Percentiles rank a stretch among this genome's conserved stretches.
Conservation (phyloP, 1,284 basidiomycete genomes). For the Cutaneotrichosporon sp. region DNA sequence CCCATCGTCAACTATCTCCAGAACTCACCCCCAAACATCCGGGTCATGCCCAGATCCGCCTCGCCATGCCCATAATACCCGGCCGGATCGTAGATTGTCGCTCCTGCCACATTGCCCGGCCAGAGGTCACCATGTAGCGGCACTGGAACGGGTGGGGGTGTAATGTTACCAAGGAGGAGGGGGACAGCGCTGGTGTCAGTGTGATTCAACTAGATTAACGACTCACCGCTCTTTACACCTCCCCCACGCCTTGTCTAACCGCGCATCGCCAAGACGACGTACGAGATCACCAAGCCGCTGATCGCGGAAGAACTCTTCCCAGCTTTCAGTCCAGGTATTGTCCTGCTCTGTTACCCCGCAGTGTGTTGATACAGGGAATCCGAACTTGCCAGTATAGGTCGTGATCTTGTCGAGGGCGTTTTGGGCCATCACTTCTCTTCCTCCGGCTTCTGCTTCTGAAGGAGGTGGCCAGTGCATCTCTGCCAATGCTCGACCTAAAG, state of each 20-base stretch:
- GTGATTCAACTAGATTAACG: not conserved
- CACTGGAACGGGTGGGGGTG: constrained; percentile 65
- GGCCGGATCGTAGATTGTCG: constrained; percentile 76
- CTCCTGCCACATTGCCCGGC: constrained; percentile 59
- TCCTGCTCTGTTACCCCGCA: constrained; percentile 74
- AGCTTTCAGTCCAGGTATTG: constrained; percentile 74
- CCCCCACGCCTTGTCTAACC: constrained; percentile 61
- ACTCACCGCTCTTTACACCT: constrained; percentile 63
- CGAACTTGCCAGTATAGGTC: constrained; percentile 58
- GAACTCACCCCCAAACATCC: constrained; percentile 69
- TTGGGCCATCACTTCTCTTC: not conserved
- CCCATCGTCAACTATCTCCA: not conserved
- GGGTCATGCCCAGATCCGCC: constrained; percentile 76
- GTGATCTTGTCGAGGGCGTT: not conserved
- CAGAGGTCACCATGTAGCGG: constrained; percentile 84
- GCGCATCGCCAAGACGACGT: constrained; percentile 53
- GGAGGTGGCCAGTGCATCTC: constrained; percentile 1
- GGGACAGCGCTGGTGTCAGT: constrained; percentile 67
- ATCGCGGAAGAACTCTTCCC: constrained; percentile 66
- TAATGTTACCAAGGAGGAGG: constrained; percentile 61
- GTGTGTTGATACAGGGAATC: constrained; percentile 73
- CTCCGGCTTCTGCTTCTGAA: not conserved
- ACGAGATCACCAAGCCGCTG: constrained; percentile 61
- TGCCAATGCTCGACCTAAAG: not conserved
- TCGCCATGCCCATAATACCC: constrained; percentile 83